A percentile compares a stretch with the other conserved stretches of the same genome.
phyloP scores from a whole-genome alignment of 148 eudicot genomes.

The Vaccinium corymbosum region DNA sequence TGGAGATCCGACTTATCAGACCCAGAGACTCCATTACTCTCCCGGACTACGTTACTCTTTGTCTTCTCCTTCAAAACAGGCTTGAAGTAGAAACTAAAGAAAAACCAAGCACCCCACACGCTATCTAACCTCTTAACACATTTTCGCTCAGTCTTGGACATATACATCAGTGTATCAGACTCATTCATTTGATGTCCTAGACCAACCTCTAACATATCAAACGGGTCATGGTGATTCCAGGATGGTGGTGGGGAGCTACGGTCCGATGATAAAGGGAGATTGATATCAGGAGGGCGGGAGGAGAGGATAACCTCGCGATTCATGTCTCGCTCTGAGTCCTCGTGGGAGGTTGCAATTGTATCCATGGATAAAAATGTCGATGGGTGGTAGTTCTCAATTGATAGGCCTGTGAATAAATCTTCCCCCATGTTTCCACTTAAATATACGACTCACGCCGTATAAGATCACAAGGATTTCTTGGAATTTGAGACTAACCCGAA shows the following conservation, averaged over 20 bases:
- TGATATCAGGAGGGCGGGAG: slow-evolving; percentile 72
- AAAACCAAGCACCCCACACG: slow-evolving; percentile 91
- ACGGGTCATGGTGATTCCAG: slow-evolving; percentile 44
- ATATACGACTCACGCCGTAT: neutral
- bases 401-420: slow-evolving; percentile 52
- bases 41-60: slow-evolving; percentile 44
- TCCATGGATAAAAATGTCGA: slow-evolving; percentile 82
- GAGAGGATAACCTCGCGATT: slow-evolving; percentile 45
- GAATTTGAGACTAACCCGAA: neutral
- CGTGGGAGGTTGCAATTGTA: slow-evolving; percentile 55
- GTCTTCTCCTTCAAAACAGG: slow-evolving; percentile 63
- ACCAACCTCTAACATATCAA: slow-evolving; percentile 70
- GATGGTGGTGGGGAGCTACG: slow-evolving; percentile 62
- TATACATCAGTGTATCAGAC: slow-evolving; percentile 37
- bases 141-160: slow-evolving; percentile 59
- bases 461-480: neutral
- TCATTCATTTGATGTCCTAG: slow-evolving; percentile 62
- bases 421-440: slow-evolving; percentile 39
- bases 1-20: slow-evolving; percentile 68
- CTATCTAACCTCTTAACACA: slow-evolving; percentile 71
- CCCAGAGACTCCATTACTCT: slow-evolving; percentile 63
- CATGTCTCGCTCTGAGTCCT: slow-evolving; percentile 55
- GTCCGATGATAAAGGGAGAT: slow-evolving; percentile 62
- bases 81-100: slow-evolving; percentile 79
- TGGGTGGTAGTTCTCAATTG: slow-evolving; percentile 65